A percentile compares a stretch with the other conserved stretches of the same genome.
Conservation (phyloP, 2,329 filamentous ascomycete genomes). For the Neurospora sp. region DNA sequence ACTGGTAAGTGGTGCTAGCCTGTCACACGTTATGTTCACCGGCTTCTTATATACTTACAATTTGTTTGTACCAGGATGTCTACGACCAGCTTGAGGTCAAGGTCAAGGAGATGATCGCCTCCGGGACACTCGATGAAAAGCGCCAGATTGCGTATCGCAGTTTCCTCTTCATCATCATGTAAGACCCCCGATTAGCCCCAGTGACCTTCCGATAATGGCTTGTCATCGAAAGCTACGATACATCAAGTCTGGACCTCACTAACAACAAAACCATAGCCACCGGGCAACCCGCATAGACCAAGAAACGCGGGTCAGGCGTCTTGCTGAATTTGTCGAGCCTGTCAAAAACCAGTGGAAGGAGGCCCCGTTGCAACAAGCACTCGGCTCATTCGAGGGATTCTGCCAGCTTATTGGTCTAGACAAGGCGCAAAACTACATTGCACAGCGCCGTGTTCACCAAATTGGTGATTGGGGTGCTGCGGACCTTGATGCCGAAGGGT, state of each 20-base stretch:
- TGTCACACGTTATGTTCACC: background rate
- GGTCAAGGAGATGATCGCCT: conserved; percentile 68
- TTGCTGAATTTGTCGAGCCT: conserved; percentile 72
- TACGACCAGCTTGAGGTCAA: conserved; percentile 80
- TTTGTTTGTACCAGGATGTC: conserved; percentile 44
- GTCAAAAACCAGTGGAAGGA: conserved; percentile 74
- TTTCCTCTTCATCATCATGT: conserved; percentile 89
- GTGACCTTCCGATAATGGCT: background rate
- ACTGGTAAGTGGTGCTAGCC: conserved; percentile 38
- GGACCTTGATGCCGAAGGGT: conserved; percentile 67
- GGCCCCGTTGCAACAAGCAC: conserved; percentile 52
- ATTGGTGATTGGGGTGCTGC: conserved; percentile 75
- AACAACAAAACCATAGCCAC: conserved; percentile 43
- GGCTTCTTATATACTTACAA: conserved; percentile 12
- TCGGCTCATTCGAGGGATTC: conserved; percentile 70
- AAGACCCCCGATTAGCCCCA: conserved; percentile 19
- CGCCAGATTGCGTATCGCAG: conserved; percentile 78
- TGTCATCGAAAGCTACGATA: background rate
- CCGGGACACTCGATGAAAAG: conserved; percentile 68
- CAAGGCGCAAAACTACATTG: conserved; percentile 71
- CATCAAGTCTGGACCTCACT: background rate
- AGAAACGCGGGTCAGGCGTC: conserved; percentile 57
- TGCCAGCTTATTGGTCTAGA: conserved; percentile 70
- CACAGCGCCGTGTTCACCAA: conserved; percentile 59
- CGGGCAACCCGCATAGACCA: conserved; percentile 67